A percentile compares a stretch with the other conserved stretches of the same genome.
Evolutionary conservation across 2,329 filamentous ascomycete species (phyloP).

Genomic region (Sclerotiophoma versabilis): DNA sequence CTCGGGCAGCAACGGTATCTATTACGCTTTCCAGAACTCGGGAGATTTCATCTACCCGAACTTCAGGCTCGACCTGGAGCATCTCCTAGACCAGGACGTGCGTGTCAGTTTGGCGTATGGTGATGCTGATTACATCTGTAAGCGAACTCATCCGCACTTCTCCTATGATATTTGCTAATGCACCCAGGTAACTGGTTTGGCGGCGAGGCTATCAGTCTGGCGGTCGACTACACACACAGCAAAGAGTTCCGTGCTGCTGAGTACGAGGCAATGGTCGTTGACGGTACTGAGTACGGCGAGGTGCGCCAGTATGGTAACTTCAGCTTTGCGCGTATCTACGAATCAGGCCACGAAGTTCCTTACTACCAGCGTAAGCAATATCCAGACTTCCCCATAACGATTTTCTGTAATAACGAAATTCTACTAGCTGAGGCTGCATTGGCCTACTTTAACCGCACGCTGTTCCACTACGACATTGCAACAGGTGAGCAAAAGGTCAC

Average conservation of each 20-base stretch:
- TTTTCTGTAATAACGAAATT: neutral
- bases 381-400: neutral
- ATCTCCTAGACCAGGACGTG: slow-evolving; percentile 51
- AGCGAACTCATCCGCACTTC: slow-evolving; percentile 13
- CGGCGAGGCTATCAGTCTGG: slow-evolving; percentile 72
- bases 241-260: slow-evolving; percentile 68
- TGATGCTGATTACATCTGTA: slow-evolving; percentile 50
- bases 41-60: slow-evolving; percentile 67
- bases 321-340: slow-evolving; percentile 59
- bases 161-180: neutral
- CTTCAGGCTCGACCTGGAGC: slow-evolving; percentile 54
- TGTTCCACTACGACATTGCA: slow-evolving; percentile 48
- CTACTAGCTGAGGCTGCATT: slow-evolving; percentile 38
- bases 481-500: slow-evolving; percentile 45
- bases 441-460: slow-evolving; percentile 48
- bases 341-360: slow-evolving; percentile 61
- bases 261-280: slow-evolving; percentile 73
- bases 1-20: slow-evolving; percentile 59
- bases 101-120: slow-evolving; percentile 47
- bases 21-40: slow-evolving; percentile 59
- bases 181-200: slow-evolving; percentile 58
- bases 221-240: slow-evolving; percentile 60
- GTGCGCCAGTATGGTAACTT: slow-evolving; percentile 78
- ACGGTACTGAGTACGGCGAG: slow-evolving; percentile 66
- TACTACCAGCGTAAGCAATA: slow-evolving; percentile 48